Base-by-base conservation (phyloP, 352 stramenopile species). In the Phytophthora parvispora region DNA sequence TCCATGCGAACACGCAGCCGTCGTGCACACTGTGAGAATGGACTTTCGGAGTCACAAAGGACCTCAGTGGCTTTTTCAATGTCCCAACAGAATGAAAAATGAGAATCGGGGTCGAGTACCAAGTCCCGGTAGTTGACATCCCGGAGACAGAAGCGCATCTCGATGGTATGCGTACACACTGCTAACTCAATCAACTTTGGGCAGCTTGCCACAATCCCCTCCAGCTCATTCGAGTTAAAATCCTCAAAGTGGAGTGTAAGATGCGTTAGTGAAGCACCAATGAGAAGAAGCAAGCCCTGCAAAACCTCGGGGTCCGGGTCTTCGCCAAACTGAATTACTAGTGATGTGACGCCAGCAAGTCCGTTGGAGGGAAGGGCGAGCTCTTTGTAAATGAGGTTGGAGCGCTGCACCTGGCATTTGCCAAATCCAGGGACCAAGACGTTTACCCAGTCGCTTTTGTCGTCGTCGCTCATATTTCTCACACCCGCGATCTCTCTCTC, bases 401-500 rank as follows among this genome's bases (percentile, higher is more conserved):
- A 52, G 28, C 42, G 50, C 25, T 59, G 56, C n/a, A 64, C 63
- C 48, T 59, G 55, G 22, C 68, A 75, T n/a, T 34, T 72, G 1
- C 68, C 68, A 32, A 72, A 75, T 2, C 62, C 68, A 52, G 68
- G 68, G 7, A 75, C 32, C 15, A 75, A 51, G 5, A 60, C 68
- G 12, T 57, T 40, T 28, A 67, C 29, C 43, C 42, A 57, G 15
- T 54, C 45, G 24, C 8, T 49, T 24, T 56, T 9, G 34, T 61
- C 27, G n/a, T 22, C 12, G 25, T 62, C 29, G 32, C 8, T 38
- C 13, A 75, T 9, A 10, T 52, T n/a, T 40, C 18, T 66, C 16
- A 68, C 63, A 29, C 62, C 68, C 15, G 28, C 4, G 18, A 75
- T 52, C 8, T 65, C 63, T 10, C 52, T 75, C 8, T 61, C 62